These are phyloP conservation scores for Bruguiera sexangula DNA, from an alignment of 345 rosid species.

Conservation along the genomic window DNA sequence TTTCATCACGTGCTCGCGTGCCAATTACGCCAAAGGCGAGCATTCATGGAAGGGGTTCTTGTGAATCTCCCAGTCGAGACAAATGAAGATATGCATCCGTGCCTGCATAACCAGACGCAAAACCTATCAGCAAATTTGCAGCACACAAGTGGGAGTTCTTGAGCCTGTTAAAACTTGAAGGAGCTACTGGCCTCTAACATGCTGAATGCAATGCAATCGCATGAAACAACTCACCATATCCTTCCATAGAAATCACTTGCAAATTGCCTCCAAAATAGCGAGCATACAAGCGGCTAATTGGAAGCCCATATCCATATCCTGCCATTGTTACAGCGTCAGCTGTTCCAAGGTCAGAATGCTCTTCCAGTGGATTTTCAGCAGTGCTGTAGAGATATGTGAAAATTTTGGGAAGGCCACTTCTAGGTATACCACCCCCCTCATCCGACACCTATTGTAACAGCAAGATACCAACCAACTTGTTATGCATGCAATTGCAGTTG, in stretches of 20 bases:
- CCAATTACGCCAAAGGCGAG: no score
- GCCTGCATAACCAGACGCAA: constrained; percentile 34
- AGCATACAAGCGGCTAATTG: constrained; percentile 93
- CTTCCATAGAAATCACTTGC: constrained; percentile 94
- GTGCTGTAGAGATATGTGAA: constrained; percentile 96
- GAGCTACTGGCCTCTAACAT: background rate
- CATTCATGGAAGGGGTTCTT: constrained; percentile 60
- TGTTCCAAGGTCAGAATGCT: constrained; percentile 51
- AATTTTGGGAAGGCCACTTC: constrained; percentile 95
- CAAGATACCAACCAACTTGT: constrained; percentile 7
- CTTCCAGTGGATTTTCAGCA: constrained; percentile 77
- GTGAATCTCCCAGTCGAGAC: constrained; percentile 57
- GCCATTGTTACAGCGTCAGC: constrained; percentile 83
- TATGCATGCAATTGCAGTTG: background rate
- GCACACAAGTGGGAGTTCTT: background rate
- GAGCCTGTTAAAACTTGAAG: background rate
- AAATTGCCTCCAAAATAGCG: constrained; percentile 95
- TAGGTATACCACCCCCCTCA: constrained; percentile 96
- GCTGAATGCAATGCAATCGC: background rate
- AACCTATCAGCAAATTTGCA: background rate
- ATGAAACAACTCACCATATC: constrained; percentile 70
- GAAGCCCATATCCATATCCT: constrained; percentile 91
- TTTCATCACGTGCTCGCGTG: no score
- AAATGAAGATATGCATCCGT: constrained; percentile 77
- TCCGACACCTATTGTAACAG: constrained; percentile 63